phyloP scores from a whole-genome alignment of 2,329 filamentous ascomycete genomes.

The Albifimbria verrucaria region DNA sequence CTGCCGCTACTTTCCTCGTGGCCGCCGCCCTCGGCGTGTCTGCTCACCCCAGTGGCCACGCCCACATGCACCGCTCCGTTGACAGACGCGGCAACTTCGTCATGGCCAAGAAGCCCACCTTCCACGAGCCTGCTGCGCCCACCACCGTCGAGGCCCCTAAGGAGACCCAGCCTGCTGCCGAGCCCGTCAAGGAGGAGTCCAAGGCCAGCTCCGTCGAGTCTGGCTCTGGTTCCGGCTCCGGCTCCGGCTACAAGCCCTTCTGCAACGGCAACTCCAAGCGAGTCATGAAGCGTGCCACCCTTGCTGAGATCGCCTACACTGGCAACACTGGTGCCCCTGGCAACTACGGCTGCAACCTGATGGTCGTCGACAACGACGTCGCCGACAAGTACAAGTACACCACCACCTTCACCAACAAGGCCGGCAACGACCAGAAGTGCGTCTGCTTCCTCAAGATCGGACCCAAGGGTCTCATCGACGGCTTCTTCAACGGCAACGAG shows the following conservation, averaged over 20 bases:
- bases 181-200: constrained; percentile 3
- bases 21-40: constrained; percentile 37
- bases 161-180: constrained; percentile 5
- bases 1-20: constrained; percentile 30
- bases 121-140: constrained; percentile 10
- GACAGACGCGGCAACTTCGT: constrained; percentile 29
- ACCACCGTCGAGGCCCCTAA: constrained; percentile 8
- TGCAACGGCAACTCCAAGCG: constrained; percentile 40
- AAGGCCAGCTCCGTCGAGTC: constrained; percentile 5
- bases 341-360: constrained; percentile 52
- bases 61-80: constrained; percentile 31
- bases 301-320: constrained; percentile 40
- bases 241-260: constrained; percentile 25
- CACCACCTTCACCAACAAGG: constrained; percentile 36
- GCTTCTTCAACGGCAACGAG: constrained; percentile 43
- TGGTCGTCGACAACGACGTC: constrained; percentile 34
- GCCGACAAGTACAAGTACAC: constrained; percentile 42
- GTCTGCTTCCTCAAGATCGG: constrained; percentile 53
- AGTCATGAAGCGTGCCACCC: constrained; percentile 45
- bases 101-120: constrained; percentile 29
- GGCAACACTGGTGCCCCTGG: constrained; percentile 42
- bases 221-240: constrained; percentile 12
- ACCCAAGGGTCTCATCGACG: constrained; percentile 37
- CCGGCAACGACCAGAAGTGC: constrained; percentile 33
- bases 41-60: constrained; percentile 37